A percentile compares a stretch with the other conserved stretches of the same genome.
Evolutionary conservation across 768 basidiomycete genomes (phyloP).

Genomic region (Boletus rubropictus): DNA sequence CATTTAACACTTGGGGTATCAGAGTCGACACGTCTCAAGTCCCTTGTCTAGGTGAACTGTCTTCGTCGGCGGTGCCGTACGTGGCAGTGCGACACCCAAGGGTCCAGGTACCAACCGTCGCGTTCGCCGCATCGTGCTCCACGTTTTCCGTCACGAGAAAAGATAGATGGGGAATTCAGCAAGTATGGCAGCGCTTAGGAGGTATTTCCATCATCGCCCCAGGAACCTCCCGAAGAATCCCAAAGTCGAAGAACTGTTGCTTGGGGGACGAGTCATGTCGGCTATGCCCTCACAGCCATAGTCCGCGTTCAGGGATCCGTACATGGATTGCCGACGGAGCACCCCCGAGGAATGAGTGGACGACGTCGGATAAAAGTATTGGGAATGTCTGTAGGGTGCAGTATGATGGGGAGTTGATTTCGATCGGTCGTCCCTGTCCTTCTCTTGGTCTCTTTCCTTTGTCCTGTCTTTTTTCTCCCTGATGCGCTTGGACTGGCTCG

Average conservation of each 20-base stretch:
- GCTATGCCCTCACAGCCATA: background rate
- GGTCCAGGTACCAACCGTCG: too few relatives aligned
- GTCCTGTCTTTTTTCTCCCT: conserved; percentile 32
- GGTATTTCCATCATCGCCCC: conserved; percentile 13
- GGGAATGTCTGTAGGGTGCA: conserved; percentile 12
- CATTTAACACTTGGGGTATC: background rate
- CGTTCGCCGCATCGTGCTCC: too few relatives aligned
- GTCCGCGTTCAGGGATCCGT: conserved; percentile 9
- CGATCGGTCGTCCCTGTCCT: conserved; percentile 1
- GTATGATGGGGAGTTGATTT: conserved; percentile 9
- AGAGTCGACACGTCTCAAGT: background rate
- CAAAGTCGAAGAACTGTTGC: background rate
- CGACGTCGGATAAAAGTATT: conserved; percentile 16
- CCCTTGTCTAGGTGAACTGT: too few relatives aligned
- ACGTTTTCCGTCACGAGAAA: too few relatives aligned
- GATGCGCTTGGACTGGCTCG: conserved; percentile 15
- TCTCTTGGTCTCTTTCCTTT: conserved; percentile 34
- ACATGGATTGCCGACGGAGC: conserved; percentile 16
- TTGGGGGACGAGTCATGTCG: background rate
- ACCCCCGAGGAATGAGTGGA: conserved; percentile 21
- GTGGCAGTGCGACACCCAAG: too few relatives aligned
- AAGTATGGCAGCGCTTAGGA: background rate
- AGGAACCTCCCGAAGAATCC: conserved; percentile 23
- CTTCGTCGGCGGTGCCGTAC: too few relatives aligned
- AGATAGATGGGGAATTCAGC: too few relatives aligned